Evolutionary conservation across 352 stramenopile species (phyloP), one percentile per base, ranked within the genome.

Genomic region (Globisporangium cederbergense): DNA sequence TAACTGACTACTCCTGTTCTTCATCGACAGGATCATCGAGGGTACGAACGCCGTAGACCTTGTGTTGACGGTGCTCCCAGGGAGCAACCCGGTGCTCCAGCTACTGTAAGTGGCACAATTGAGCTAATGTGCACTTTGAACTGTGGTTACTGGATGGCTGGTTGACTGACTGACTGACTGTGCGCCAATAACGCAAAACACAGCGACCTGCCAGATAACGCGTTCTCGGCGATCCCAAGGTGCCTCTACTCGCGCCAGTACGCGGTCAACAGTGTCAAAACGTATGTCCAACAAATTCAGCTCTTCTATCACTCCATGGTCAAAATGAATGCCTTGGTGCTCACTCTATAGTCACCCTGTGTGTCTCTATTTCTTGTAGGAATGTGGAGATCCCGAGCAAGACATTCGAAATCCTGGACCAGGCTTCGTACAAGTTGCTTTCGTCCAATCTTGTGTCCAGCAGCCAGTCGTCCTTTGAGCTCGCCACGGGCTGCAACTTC

Each of bases 171-270:
- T 45, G 10, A 34, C 9, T 50, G 11, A 42, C 14, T 36, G 18
- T 25, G 1, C 36, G 11, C 3, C 36, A 42, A 42, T 11, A 42
- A 42, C 36, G 14, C 0, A 46, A 46, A 4, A 28, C 25, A 28
- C 49, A 83, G 76, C 34, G 57, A 72, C 6, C 62, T 83, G 7
- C 0, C 6, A 3, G 20, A 45, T 16, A 78, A 60, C 5, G 16
- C 32, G 1, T 81, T 83, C 43, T 14, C 28, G 4, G 20, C 54
- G 28, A 34, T 83, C 6, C 76, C 76, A 3, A 66, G 16, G 10
- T 54, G 73, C 8, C 62, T 84, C 25, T 84, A 77, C 50, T 56
- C 78, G 25, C 64, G 62, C 8, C 30, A 59, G n/a, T 81, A 78
- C 47, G 9, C 11, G 0, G 7, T 3, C 13, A 40, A 58, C 1